Conservation (phyloP, 2,329 filamentous ascomycete genomes). For the Cytospora piceae region DNA sequence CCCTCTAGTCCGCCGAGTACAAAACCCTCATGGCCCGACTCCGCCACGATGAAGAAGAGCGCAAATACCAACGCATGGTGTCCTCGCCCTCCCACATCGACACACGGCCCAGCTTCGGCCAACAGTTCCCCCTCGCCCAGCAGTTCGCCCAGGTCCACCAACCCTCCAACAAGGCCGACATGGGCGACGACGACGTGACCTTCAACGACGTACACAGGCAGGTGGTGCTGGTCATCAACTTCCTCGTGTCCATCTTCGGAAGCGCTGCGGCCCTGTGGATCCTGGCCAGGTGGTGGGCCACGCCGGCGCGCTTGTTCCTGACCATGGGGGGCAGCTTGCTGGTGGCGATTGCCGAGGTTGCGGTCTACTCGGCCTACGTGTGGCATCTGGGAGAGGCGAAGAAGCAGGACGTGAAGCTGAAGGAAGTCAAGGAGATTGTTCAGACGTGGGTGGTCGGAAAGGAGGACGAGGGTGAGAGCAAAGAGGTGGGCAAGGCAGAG, state of each 20-base stretch:
- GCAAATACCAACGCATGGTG: slow-evolving; percentile 80
- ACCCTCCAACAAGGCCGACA: slow-evolving; percentile 49
- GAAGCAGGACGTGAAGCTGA: slow-evolving; percentile 59
- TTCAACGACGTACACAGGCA: slow-evolving; percentile 79
- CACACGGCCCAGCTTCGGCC: slow-evolving; percentile 51
- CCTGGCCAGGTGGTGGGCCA: slow-evolving; percentile 75
- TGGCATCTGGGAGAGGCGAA: slow-evolving; percentile 72
- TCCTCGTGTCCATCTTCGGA: slow-evolving; percentile 82
- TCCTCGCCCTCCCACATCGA: slow-evolving; percentile 61
- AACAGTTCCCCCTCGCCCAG: slow-evolving; percentile 59
- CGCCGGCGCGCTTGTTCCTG: slow-evolving; percentile 69
- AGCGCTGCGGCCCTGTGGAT: slow-evolving; percentile 79
- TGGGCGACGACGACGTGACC: slow-evolving; percentile 63
- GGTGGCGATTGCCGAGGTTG: slow-evolving; percentile 76
- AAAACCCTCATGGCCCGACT: slow-evolving; percentile 85
- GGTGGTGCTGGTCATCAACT: slow-evolving; percentile 84
- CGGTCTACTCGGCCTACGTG: slow-evolving; percentile 75
- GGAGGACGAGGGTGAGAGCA: slow-evolving; percentile 38
- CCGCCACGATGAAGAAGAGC: slow-evolving; percentile 79
- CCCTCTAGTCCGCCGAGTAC: slow-evolving; percentile 72
- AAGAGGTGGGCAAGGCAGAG: slow-evolving; percentile 27
- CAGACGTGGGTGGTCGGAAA: slow-evolving; percentile 70
- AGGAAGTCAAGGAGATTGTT: slow-evolving; percentile 70
- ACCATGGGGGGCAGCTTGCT: slow-evolving; percentile 71
- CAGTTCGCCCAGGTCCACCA: slow-evolving; percentile 60